phyloP scores from a whole-genome alignment of 75 land plant species.

The Adiantum capillusveneris region DNA sequence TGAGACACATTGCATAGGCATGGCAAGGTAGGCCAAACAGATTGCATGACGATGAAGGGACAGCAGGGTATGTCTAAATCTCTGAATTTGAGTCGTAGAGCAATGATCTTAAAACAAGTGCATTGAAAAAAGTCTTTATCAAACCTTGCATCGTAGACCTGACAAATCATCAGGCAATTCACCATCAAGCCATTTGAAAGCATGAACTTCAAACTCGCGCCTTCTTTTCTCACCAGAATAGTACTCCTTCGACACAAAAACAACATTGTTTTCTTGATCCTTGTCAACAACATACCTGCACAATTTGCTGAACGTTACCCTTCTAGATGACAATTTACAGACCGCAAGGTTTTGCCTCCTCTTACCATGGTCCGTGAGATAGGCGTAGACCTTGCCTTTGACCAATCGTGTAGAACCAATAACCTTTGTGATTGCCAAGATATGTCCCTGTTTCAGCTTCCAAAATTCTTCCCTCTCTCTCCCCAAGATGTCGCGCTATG shows the following conservation, averaged over 20 bases:
- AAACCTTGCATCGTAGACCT: constrained; percentile 78
- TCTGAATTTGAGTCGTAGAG: too few relatives aligned
- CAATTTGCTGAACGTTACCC: too few relatives aligned
- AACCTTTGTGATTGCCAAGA: constrained; percentile 87
- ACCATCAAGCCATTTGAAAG: constrained; percentile 71
- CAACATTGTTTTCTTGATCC: constrained; percentile 82
- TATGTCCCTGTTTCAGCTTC: constrained; percentile 97
- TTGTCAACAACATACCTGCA: constrained; percentile 97
- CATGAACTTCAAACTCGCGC: constrained; percentile 70
- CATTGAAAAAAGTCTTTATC: too few relatives aligned
- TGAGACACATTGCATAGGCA: too few relatives aligned
- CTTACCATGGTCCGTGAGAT: constrained; percentile 95
- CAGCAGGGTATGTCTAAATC: too few relatives aligned
- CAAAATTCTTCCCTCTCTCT: constrained; percentile 73
- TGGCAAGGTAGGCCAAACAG: too few relatives aligned
- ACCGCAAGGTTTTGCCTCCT: not conserved
- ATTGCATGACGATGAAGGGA: too few relatives aligned
- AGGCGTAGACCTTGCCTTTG: constrained; percentile 93
- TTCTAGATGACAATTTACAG: too few relatives aligned
- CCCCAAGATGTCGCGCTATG: constrained; percentile 87
- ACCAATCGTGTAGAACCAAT: constrained; percentile 98
- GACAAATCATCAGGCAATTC: constrained; percentile 30
- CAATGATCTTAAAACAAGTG: too few relatives aligned
- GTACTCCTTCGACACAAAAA: constrained; percentile 88
- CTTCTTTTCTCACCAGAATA: constrained; percentile 74